Percentiles rank a stretch among this genome's conserved stretches.
Conservation (phyloP, 2,329 filamentous ascomycete genomes). For the Aspergillus felis region DNA sequence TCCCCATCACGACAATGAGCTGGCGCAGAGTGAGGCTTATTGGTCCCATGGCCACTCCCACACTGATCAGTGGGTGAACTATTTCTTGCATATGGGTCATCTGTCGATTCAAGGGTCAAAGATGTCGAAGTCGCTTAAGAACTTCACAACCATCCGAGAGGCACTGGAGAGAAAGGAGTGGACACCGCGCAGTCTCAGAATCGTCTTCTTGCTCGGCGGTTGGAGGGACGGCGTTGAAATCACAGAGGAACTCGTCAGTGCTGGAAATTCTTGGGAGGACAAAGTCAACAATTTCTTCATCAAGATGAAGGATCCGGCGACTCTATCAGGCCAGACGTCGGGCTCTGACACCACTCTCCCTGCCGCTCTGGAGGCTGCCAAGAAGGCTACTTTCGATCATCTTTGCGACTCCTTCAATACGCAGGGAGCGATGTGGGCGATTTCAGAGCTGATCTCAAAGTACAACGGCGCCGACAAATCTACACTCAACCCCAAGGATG, state of each 20-base stretch:
- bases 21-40: slow-evolving; percentile 87
- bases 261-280: slow-evolving; percentile 74
- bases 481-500: slow-evolving; percentile 44
- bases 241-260: slow-evolving; percentile 72
- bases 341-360: slow-evolving; percentile 38
- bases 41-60: slow-evolving; percentile 50
- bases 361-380: slow-evolving; percentile 50
- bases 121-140: slow-evolving; percentile 95
- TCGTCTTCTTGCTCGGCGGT: slow-evolving; percentile 79
- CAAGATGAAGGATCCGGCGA: slow-evolving; percentile 49
- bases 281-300: slow-evolving; percentile 69
- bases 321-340: slow-evolving; percentile 18
- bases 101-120: slow-evolving; percentile 84
- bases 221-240: slow-evolving; percentile 95
- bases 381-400: slow-evolving; percentile 58
- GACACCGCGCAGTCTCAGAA: slow-evolving; percentile 73
- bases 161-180: slow-evolving; percentile 67
- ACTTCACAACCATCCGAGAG: slow-evolving; percentile 89
- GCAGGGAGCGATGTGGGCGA: slow-evolving; percentile 69
- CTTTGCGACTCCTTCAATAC: slow-evolving; percentile 88
- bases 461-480: slow-evolving; percentile 60
- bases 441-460: slow-evolving; percentile 72
- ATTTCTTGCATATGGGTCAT: slow-evolving; percentile 95
- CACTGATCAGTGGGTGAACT: slow-evolving; percentile 79
- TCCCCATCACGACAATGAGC: slow-evolving; percentile 88